Base-by-base conservation (phyloP, 257 asterid species). In the Agastache rugosa region DNA sequence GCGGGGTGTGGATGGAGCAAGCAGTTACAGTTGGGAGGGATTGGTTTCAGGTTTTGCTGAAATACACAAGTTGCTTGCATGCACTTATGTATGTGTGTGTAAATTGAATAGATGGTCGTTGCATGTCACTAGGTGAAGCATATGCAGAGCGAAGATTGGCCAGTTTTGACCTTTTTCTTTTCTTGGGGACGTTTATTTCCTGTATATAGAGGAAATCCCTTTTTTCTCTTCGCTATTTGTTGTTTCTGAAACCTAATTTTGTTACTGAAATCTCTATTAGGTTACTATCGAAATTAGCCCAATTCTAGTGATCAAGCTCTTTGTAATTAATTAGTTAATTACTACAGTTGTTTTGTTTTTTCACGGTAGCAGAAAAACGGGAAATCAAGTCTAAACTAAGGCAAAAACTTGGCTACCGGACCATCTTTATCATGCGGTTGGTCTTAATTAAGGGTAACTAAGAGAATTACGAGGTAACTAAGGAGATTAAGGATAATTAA, bases 161-260 rank as follows among this genome's bases (percentile, higher is more conserved):
- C 44, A 45, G 78, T 79, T 80, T 61, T 75, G 71, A 42, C 58
- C 11, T 20, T 48, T 48, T 50, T 35, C 15, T 20, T 63, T 63
- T 34, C n/a, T 35, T 58, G 29, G 64, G 64, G 44, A 58, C 10
- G 16, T 22, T 60, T 35, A 14, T 45, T 22, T 5, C 41, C 64
- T 63, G 72, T 74, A 50, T 50, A 51, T 58, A 45, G 48, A 45
- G 16, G 34, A 5, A 44, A n/a, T 39, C 53, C 22, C 8, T 4
- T 31, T 16, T 39, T 22, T 34, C 27, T 8, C 50, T 23, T 4
- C 11, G 31, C 22, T 44, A 7, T 8, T 22, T 42, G 5, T 17
- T 54, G 16, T 11, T 17, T 61, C 47, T 61, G 8, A 61, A 61
- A 61, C 23, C 23, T n/a, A 31, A 16, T 8, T 61, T 31, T 53